These are phyloP conservation scores for Epichloe uncinata DNA, from an alignment of 2,329 filamentous ascomycete species.

Conservation along the genomic window DNA sequence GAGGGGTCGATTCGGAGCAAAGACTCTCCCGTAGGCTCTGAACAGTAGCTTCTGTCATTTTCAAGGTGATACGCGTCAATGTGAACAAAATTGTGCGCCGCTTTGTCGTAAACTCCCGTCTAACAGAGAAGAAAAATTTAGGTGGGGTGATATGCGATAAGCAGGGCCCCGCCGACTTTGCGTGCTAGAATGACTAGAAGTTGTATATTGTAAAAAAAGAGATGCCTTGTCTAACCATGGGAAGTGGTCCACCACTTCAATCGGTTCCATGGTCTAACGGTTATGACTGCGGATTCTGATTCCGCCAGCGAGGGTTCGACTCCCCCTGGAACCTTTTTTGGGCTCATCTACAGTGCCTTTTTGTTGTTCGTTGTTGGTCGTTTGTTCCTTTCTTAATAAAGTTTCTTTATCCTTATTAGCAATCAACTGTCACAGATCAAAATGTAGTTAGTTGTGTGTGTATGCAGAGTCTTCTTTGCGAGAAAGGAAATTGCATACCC, in stretches of 20 bases:
- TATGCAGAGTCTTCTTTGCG: no score
- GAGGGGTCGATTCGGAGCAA: constrained; percentile 64
- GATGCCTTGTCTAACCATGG: constrained; percentile 6
- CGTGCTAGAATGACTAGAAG: accelerated
- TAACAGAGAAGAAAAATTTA: constrained; percentile 23
- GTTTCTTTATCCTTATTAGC: no score
- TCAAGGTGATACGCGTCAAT: not conserved
- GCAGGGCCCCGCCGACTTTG: not conserved
- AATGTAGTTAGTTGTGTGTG: no score
- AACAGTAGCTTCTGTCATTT: constrained; percentile 33
- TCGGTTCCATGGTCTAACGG: constrained; percentile 24
- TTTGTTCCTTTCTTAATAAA: not conserved
- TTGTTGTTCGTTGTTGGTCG: not conserved
- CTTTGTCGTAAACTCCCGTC: not conserved
- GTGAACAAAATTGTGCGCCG: not conserved
- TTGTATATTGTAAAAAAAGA: constrained; percentile 1
- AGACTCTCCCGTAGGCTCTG: constrained; percentile 59
- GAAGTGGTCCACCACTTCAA: constrained; percentile 15
- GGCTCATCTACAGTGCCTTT: no score
- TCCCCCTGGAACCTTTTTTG: constrained; percentile 18
- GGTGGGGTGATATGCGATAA: constrained; percentile 15
- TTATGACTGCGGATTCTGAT: constrained; percentile 25
- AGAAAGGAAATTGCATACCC: no score
- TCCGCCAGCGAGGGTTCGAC: constrained; percentile 25
- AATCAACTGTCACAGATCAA: no score